Evolutionary conservation across 2,329 filamentous ascomycete genomes (phyloP).

Genomic region (Epichloe sylvatica): DNA sequence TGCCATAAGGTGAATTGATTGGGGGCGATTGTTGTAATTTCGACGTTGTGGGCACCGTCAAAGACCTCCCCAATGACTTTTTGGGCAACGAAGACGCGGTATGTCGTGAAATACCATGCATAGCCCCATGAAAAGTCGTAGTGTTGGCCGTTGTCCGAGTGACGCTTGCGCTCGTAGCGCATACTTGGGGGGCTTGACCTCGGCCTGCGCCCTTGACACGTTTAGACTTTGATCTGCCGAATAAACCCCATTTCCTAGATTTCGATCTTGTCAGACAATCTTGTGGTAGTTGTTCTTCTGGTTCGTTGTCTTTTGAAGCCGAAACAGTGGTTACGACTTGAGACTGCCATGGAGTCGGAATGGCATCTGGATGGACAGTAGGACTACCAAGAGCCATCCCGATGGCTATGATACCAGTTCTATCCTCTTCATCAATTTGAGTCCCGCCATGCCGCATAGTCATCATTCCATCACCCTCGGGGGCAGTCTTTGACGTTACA

Average conservation of each 20-base stretch:
- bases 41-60: background rate
- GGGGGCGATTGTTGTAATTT: background rate
- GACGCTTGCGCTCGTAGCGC: background rate
- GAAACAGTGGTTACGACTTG: constrained; percentile 13
- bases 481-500: constrained; percentile 23
- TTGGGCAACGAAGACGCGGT: background rate
- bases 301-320: constrained; percentile 9
- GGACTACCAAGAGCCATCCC: constrained; percentile 66
- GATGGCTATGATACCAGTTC: constrained; percentile 34
- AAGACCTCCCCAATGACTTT: background rate
- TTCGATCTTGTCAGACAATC: constrained; percentile 26
- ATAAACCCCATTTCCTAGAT: constrained; percentile 45
- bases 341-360: constrained; percentile 16
- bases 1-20: background rate
- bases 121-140: background rate
- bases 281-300: constrained; percentile 8
- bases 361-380: constrained; percentile 23
- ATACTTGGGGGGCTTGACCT: constrained; percentile 6
- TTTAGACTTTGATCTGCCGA: constrained; percentile 30
- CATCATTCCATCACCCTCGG: constrained; percentile 11
- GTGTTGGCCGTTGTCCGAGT: background rate
- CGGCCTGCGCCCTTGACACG: constrained; percentile 9
- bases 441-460: background rate
- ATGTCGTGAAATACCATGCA: background rate
- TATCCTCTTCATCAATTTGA: constrained; percentile 17